Base-by-base conservation (phyloP, 2,329 filamentous ascomycete species). In the Colletotrichum lini region DNA sequence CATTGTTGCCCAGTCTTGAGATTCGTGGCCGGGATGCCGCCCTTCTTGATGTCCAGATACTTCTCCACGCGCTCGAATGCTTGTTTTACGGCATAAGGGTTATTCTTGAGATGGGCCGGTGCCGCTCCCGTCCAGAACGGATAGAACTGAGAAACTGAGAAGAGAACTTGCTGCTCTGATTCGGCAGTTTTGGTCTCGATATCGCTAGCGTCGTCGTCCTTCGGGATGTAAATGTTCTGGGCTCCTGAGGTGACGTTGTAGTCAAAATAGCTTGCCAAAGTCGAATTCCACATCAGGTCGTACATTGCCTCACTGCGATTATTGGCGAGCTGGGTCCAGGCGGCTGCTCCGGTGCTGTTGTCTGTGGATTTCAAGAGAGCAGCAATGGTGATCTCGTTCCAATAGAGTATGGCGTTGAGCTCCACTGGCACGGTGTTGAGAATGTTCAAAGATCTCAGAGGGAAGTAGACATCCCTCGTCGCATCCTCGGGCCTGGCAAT, bases 41-140 rank as follows among this genome's bases (percentile, higher is more conserved):
- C 91, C 0, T 80, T 78, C 15, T 85, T 84, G 40, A 80, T 77
- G 13, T 87, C 83, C 7, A 93, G 85, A 44, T 89, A 85, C 65
- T 82, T 78, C 2, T 82, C 80, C 3, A 93, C 84, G 53, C 88
- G 88, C 18, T 82, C 77, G 75, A 85, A 93, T 0, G 86, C 87
- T 21, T 80, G 82, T 65, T 85, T 84, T 30, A 93, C 84, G 3
- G 89, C 88, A 23, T 85, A 82, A 0, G 91, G 88, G 77, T 92
- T 89, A 73, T 87, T 81, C 77, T 86, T 89, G 73, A 93, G 83
- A 70, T 84, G 80, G 0, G 78, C 76, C 0, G 90, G 89, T 0
- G 90, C 91, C 1, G 91, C 89, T 23, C 91, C 90, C 1, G 89
- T 88, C 90, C 91, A 93, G 84, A 92, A 92, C 2, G 91, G 91